phyloP scores from a whole-genome alignment of 106 monocot species.

The Dioscorea alata region DNA sequence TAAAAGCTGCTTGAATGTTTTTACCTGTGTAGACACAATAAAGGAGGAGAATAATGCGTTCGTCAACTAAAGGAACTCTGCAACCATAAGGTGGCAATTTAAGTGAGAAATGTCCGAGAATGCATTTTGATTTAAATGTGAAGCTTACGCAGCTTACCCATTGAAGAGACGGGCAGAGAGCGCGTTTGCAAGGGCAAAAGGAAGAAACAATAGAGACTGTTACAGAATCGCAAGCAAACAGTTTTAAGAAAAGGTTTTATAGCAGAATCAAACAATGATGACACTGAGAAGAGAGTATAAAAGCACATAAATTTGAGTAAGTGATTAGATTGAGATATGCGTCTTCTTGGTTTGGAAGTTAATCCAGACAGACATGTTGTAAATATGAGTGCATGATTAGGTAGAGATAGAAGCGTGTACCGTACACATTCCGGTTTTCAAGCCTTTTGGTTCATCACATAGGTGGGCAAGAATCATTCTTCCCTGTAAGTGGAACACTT shows the following conservation, averaged over 20 bases:
- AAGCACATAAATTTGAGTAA: too few relatives aligned
- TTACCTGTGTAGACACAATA: slow-evolving; percentile 83
- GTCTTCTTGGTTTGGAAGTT: not conserved
- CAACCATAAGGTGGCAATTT: slow-evolving; percentile 1
- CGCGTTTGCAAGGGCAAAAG: slow-evolving; percentile 92
- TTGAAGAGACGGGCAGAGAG: slow-evolving; percentile 69
- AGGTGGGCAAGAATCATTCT: slow-evolving; percentile 98
- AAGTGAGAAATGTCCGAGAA: not conserved
- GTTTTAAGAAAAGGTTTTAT: too few relatives aligned
- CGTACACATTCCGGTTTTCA: slow-evolving; percentile 99
- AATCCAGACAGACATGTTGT: not conserved
- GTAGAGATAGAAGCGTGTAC: slow-evolving; percentile 25
- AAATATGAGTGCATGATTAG: not conserved
- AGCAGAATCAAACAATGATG: too few relatives aligned
- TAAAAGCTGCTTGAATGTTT: not conserved
- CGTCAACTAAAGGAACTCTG: slow-evolving; percentile 78
- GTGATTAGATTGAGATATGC: not conserved
- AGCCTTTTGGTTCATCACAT: slow-evolving; percentile 97
- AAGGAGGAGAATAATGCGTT: slow-evolving; percentile 57
- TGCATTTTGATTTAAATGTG: not conserved
- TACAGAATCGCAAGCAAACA: not conserved
- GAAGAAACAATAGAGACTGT: slow-evolving; percentile 85
- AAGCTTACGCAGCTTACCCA: slow-evolving; percentile 41
- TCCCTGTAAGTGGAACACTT: slow-evolving; percentile 40
- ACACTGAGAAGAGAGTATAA: too few relatives aligned